Conservation (phyloP, 805 yeast species). For the Torulaspora gathmanii region DNA sequence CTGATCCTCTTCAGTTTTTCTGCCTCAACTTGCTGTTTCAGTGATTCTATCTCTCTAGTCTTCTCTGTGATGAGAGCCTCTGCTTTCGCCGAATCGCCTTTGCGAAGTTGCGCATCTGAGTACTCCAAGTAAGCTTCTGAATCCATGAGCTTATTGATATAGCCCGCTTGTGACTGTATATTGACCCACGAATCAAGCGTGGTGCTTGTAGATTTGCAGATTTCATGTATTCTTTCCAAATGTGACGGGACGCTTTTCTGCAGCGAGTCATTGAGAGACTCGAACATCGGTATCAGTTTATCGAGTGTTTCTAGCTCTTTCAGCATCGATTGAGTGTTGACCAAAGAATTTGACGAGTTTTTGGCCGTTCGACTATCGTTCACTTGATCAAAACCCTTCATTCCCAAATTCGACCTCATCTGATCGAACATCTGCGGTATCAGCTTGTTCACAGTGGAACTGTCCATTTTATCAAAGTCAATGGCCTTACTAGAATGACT, state of each 20-base stretch:
- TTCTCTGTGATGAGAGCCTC: constrained; percentile 13
- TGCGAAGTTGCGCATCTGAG: constrained; percentile 28
- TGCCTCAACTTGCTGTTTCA: constrained; percentile 17
- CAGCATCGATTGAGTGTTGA: constrained; percentile 31
- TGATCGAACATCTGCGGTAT: constrained; percentile 35
- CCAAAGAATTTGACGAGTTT: constrained; percentile 14
- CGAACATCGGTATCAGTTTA: constrained; percentile 29
- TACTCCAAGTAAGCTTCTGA: constrained; percentile 39
- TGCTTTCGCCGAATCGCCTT: constrained; percentile 18
- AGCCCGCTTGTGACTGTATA: constrained; percentile 57
- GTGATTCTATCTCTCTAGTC: constrained; percentile 17
- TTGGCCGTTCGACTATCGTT: constrained; percentile 1
- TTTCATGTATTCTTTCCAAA: constrained; percentile 36
- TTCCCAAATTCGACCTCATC: constrained; percentile 27
- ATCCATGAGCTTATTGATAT: constrained; percentile 46
- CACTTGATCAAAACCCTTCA: constrained; percentile 3
- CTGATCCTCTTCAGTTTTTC: constrained; percentile 9
- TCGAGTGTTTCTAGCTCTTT: constrained; percentile 32
- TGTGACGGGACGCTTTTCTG: constrained; percentile 22
- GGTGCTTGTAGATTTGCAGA: constrained; percentile 46
- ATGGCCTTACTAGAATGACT: background rate
- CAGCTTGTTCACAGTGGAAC: constrained; percentile 25
- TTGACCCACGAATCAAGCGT: constrained; percentile 57
- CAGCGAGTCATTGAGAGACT: constrained; percentile 23
- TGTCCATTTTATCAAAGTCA: constrained; percentile 12